Evolutionary conservation across 2,329 filamentous ascomycete species (phyloP), one percentile per base, ranked within the genome.

Genomic region (Rhinocladiella mackenziei): DNA sequence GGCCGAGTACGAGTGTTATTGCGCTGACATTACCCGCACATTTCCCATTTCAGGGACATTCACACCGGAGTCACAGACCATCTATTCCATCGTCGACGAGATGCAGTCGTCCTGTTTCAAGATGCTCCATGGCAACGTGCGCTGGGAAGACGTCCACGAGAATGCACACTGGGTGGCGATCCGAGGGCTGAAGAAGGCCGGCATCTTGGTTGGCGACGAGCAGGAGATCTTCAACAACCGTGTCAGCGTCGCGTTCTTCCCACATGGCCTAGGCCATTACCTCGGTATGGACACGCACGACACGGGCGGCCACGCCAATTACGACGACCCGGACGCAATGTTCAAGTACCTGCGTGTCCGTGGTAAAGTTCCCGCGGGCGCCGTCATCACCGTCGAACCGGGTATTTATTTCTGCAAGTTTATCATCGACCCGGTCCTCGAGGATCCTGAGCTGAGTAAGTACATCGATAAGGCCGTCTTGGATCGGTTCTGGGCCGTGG

Each of bases 231-330:
- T 94, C 49, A 76, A 80, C 55, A 80, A 78, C 31, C 76, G 89
- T 43, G 86, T 88, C n/a, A 91, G 85, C 58, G 81, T 84, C 17
- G 89, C 89, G 1, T 96, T 96, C 71, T 86, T 95, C 60, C 89
- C 89, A 1, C 89, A 96, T 62, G 89, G 89, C 0, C 70, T 96
- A 1, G 89, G 89, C 0, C 89, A 96, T 65, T 91, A 94, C 62
- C 72, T 96, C 7, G 89, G 89, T 51, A 83, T 96, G 76, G 89
- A 96, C 62, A 94, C 89, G 2, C 89, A 96, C 63, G 89, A 96
- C 60, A 85, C 81, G 0, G 85, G 84, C 49, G 86, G 86, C 15
- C 81, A 88, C 62, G 74, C 85, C 25, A 84, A 89, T 65, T 87
- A 86, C 58, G 72, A 73, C 6, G 92, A 98, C 61, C 71, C 76